Percentiles rank a stretch among this genome's conserved stretches.
Conservation (phyloP, 2,329 filamentous ascomycete species). For the Botryotinia globosa region DNA sequence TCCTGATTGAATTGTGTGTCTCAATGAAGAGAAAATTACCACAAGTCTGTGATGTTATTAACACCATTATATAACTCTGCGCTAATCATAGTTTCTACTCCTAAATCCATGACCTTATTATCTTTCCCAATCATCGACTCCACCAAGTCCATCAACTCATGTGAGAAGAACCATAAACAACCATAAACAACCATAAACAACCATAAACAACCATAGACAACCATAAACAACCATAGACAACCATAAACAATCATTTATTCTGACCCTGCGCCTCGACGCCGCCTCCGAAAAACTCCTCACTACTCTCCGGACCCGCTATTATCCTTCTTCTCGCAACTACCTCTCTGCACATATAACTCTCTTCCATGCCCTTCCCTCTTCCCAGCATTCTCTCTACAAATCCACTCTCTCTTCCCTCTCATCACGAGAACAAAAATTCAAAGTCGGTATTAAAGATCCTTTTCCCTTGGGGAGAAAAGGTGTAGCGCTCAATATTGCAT, state of each 20-base stretch:
- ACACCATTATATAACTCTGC: neutral
- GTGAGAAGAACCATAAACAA: neutral
- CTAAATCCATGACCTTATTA: neutral
- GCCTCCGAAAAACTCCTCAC: slow-evolving; percentile 18
- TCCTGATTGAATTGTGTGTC: neutral
- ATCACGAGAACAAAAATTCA: slow-evolving; percentile 15
- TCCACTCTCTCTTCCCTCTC: neutral
- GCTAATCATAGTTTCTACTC: neutral
- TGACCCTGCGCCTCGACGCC: slow-evolving; percentile 19
- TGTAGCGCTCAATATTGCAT: slow-evolving; percentile 1
- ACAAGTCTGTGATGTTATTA: neutral
- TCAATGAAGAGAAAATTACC: neutral
- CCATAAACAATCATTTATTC: slow-evolving; percentile 19
- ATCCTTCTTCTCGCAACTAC: slow-evolving; percentile 14
- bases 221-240: too few species aligned
- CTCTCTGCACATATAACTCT: slow-evolving; percentile 22
- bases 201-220: too few species aligned
- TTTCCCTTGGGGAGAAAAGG: slow-evolving; percentile 6
- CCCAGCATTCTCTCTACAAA: neutral
- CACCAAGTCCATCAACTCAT: neutral
- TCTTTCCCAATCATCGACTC: neutral
- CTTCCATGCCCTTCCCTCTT: slow-evolving; percentile 20
- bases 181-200: too few species aligned
- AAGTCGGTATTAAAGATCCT: slow-evolving; percentile 5
- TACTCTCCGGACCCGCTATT: slow-evolving; percentile 10